These are phyloP conservation scores for Asterella californica DNA, from an alignment of 225 moss, liverwort and hornwort genomes.

Conservation along the genomic window DNA sequence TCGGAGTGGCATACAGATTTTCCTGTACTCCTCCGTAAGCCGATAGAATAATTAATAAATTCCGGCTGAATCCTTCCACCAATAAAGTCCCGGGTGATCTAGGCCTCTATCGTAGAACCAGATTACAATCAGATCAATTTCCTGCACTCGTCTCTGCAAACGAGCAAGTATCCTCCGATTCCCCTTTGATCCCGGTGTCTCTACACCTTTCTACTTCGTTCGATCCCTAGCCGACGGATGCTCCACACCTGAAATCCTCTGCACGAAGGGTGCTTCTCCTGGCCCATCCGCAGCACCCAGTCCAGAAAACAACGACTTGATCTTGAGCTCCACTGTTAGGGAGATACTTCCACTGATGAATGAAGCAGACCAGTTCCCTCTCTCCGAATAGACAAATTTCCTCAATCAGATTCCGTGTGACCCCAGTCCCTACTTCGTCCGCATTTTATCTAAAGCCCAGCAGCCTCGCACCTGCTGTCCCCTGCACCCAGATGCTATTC, in stretches of 20 bases:
- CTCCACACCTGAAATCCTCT: neutral
- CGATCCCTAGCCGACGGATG: neutral
- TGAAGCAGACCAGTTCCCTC: neutral
- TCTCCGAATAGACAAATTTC: neutral
- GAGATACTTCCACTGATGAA: neutral
- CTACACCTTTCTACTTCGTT: neutral
- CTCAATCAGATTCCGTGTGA: no score
- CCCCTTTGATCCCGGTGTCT: neutral
- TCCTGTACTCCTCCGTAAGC: neutral
- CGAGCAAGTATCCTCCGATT: neutral
- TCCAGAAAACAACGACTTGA: neutral
- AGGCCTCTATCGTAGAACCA: neutral
- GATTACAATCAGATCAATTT: neutral
- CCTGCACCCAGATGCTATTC: neutral
- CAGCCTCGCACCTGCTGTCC: neutral
- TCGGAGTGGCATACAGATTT: neutral
- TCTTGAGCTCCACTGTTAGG: neutral
- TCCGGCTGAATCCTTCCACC: neutral
- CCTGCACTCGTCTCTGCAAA: constrained; percentile 1
- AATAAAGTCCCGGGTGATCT: neutral
- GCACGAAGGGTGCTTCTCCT: neutral
- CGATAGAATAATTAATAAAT: no score
- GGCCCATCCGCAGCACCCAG: neutral
- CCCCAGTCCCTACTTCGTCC: neutral
- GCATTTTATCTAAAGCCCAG: neutral